phyloP scores from a whole-genome alignment of 2,329 filamentous ascomycete species.

The Hirsutella rhossiliensis region DNA sequence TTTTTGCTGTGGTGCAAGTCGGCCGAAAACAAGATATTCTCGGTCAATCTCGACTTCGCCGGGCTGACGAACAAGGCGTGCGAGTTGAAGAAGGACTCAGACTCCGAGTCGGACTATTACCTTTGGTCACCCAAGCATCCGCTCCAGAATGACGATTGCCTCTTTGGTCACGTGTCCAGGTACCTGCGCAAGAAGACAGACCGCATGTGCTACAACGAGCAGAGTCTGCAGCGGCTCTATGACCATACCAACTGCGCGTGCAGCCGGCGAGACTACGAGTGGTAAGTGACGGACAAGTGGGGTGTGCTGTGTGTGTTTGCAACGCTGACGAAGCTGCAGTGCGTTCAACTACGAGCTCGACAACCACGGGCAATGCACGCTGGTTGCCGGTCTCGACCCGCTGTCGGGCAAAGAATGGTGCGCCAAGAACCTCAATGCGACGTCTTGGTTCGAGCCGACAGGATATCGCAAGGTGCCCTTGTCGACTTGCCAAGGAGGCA shows the following conservation, averaged over 20 bases:
- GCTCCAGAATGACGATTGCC: slow-evolving; percentile 61
- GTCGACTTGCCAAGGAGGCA: slow-evolving; percentile 71
- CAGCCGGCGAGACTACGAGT: slow-evolving; percentile 80
- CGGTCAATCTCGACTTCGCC: slow-evolving; percentile 81
- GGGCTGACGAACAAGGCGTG: slow-evolving; percentile 66
- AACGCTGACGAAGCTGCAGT: slow-evolving; percentile 28
- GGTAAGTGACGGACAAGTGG: slow-evolving; percentile 41
- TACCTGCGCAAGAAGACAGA: slow-evolving; percentile 86
- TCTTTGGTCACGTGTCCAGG: slow-evolving; percentile 82
- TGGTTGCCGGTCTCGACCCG: slow-evolving; percentile 62
- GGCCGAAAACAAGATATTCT: slow-evolving; percentile 46
- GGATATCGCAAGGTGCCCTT: slow-evolving; percentile 85
- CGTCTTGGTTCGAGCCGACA: slow-evolving; percentile 73
- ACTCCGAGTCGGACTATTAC: slow-evolving; percentile 56
- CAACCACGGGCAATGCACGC: slow-evolving; percentile 60
- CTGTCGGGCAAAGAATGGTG: slow-evolving; percentile 38
- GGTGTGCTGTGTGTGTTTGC: background rate
- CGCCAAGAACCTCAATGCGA: slow-evolving; percentile 49
- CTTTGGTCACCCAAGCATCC: slow-evolving; percentile 85
- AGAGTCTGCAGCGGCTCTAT: slow-evolving; percentile 58
- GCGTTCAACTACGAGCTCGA: slow-evolving; percentile 89
- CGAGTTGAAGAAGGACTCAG: slow-evolving; percentile 45
- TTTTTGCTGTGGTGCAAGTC: slow-evolving; percentile 77
- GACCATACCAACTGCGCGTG: slow-evolving; percentile 72
- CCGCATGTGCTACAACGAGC: slow-evolving; percentile 70